Evolutionary conservation across 257 asterid species (phyloP).

Genomic region (Solanum bukasovii): DNA sequence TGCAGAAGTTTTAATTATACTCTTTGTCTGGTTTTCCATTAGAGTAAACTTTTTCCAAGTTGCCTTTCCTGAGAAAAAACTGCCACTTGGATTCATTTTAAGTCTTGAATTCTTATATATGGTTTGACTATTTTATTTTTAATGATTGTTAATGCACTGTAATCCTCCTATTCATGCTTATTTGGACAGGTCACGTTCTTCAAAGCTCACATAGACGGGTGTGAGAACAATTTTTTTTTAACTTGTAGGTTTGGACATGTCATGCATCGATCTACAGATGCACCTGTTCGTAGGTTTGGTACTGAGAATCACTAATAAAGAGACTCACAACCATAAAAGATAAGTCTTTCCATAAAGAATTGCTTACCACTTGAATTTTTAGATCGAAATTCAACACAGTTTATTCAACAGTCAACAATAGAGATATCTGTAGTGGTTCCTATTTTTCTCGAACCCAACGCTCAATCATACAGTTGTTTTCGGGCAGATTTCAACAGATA

Average conservation of each 20-base stretch:
- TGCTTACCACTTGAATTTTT: background rate
- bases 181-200: background rate
- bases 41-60: background rate
- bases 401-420: background rate
- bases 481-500: background rate
- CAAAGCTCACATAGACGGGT: background rate
- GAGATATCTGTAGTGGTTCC: background rate
- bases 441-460: background rate
- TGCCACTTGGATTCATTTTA: background rate
- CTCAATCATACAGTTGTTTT: background rate
- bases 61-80: background rate
- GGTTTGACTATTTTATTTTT: background rate
- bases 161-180: background rate
- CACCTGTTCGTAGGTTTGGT: background rate
- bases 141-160: background rate
- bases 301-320: background rate
- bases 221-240: background rate
- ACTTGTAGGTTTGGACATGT: background rate
- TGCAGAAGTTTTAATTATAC: background rate
- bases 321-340: background rate
- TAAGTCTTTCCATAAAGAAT: background rate
- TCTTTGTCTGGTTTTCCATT: background rate
- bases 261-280: background rate
- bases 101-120: background rate
- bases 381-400: background rate